Conservation (phyloP, 1,284 basidiomycete species). For the Cystobasidiaceae sp. region DNA sequence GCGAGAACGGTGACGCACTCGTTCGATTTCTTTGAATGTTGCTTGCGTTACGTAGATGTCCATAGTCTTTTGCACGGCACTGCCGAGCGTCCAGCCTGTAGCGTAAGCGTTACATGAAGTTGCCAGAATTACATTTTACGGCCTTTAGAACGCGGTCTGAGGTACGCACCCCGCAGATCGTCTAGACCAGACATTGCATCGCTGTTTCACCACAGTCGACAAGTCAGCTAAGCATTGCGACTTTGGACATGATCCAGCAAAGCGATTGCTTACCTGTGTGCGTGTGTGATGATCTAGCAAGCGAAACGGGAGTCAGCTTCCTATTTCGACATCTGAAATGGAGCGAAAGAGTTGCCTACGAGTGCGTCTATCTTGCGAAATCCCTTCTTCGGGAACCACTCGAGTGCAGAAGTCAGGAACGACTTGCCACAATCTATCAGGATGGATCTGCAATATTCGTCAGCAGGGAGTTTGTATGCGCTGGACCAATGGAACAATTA, state of each 20-base stretch:
- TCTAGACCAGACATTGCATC: conserved; percentile 72
- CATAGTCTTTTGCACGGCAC: conserved; percentile 63
- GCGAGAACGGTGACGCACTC: too few relatives aligned
- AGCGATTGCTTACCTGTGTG: neutral
- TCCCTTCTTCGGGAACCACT: conserved; percentile 72
- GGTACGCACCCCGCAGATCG: conserved; percentile 62
- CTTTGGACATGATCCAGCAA: neutral
- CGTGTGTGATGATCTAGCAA: conserved; percentile 26
- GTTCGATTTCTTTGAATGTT: conserved; percentile 61
- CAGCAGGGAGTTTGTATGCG: too few relatives aligned
- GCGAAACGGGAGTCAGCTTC: conserved; percentile 56
- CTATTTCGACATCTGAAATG: neutral
- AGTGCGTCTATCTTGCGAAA: conserved; percentile 69
- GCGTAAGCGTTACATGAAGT: conserved; percentile 3
- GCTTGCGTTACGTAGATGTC: conserved; percentile 64
- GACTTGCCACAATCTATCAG: conserved; percentile 76
- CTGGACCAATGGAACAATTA: neutral
- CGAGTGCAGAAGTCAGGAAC: conserved; percentile 66
- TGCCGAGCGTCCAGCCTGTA: conserved; percentile 67
- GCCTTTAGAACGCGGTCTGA: conserved; percentile 30
- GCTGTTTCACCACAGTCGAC: conserved; percentile 23
- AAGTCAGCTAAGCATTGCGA: too few relatives aligned
- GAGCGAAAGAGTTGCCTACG: conserved; percentile 52
- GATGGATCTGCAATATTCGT: conserved; percentile 43
- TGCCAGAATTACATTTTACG: neutral